Evolutionary conservation across 2,329 filamentous ascomycete genomes (phyloP).

Genomic region (Mycogone perniciosa): DNA sequence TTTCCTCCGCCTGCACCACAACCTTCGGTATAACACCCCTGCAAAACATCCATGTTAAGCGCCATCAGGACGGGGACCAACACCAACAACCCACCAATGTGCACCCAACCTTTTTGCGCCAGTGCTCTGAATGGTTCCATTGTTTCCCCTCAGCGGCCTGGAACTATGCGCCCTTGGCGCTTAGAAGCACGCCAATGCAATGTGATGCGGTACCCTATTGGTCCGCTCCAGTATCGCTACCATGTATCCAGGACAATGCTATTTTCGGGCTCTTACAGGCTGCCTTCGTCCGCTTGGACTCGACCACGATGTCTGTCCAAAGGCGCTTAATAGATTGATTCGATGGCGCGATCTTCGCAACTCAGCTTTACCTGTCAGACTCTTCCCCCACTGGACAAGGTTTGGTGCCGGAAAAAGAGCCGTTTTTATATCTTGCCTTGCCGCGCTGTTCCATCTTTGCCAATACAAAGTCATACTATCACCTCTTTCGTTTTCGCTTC

Average conservation of each 20-base stretch:
- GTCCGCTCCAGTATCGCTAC: not conserved
- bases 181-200: conserved; percentile 9
- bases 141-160: conserved; percentile 8
- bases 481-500: conserved; percentile 5
- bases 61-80: conserved; percentile 9
- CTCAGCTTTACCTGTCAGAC: not conserved
- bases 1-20: not conserved
- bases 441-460: conserved; percentile 3
- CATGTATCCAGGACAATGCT: conserved; percentile 7
- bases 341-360: conserved; percentile 5
- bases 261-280: conserved; percentile 6
- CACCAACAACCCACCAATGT: conserved; percentile 5
- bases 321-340: conserved; percentile 14
- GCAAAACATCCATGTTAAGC: conserved; percentile 3
- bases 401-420: not conserved
- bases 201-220: conserved; percentile 11
- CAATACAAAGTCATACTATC: conserved; percentile 1
- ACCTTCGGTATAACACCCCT: no score
- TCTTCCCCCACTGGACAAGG: conserved; percentile 4
- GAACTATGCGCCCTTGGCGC: conserved; percentile 7
- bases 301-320: conserved; percentile 5
- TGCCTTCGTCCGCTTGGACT: conserved; percentile 5
- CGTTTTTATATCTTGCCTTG: conserved; percentile 10
- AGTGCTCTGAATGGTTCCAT: conserved; percentile 1
- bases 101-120: conserved; percentile 2